Base-by-base conservation (phyloP, 2,329 filamentous ascomycete species). In the Metarhizium robertsii region DNA sequence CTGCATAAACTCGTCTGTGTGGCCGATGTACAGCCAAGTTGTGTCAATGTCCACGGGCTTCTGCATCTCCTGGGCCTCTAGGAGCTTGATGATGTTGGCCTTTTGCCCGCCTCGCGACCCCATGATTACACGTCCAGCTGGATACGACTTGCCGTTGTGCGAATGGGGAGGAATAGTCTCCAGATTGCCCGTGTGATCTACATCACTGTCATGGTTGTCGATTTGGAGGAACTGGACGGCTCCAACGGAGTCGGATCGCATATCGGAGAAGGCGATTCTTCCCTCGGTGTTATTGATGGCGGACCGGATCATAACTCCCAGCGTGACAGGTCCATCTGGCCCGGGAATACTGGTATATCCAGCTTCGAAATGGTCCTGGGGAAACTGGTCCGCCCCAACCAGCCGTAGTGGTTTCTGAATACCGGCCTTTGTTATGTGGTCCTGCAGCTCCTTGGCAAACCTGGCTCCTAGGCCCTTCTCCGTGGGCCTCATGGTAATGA, bases 301-400 rank as follows among this genome's bases (percentile, higher is more conserved):
- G 0, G 67, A 67, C 0, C 67, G 59, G 8, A 74, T 60, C 53
- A 73, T 62, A 6, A 74, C 57, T 4, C 65, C 65, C 6, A 74
- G 55, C 1, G 61, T 57, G 6, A 71, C 59, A 2, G 67, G 59
- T 0, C 69, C 67, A 4, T 68, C 18, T 1, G 70, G 67, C 0
- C 70, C 71, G 0, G 71, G 71, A 57, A 74, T 73, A 52, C 67
- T 71, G 4, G 63, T 61, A 55, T 71, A 75, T 1, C 61, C 71
- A 0, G 71, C 66, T 58, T 74, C 70, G 32, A 74, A 56, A 42
- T 71, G 66, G 53, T 75, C 71, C 56, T 74, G 72, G 1, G 66
- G 62, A 71, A 71, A 75, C 13, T 8, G 48, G 67, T 60, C 55
- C 73, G 69, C 34, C 55, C 58, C 1, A 55, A 52, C 20, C 64